Evolutionary conservation across 2,329 filamentous ascomycete genomes (phyloP), one percentile per base, ranked within the genome.

Genomic region (Alternaria sp.): DNA sequence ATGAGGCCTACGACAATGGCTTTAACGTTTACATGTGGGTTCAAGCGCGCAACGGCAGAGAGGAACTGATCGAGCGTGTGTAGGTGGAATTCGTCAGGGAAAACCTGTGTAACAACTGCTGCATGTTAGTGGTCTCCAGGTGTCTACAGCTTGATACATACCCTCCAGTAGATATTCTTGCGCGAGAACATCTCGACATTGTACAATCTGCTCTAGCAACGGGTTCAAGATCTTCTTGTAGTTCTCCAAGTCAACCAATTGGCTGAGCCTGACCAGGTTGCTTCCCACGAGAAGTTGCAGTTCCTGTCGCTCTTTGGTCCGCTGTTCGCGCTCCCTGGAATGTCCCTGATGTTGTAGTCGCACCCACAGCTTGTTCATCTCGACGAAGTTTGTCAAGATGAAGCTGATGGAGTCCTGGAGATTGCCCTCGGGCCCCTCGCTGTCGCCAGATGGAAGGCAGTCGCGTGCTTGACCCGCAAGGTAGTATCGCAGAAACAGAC

Each of bases 311-410:
- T 99, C 95, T 73, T 95, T 93, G 59, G 93, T 97, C 70, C 95
- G 87, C 81, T 96, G 90, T 65, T 99, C 95, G 53, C 95, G 86
- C 80, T 99, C 95, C 72, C 94, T 87, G 39, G 95, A 99, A 76
- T 97, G 95, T 26, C 95, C 95, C 78, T 99, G 95, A 79, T 99
- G 95, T 78, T 99, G 95, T 75, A 98, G 83, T 43, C 95, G 90
- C 64, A 99, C 95, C 95, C 95, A 99, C 34, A 99, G 86, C 85
- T 99, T 99, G 82, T 99, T 99, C 95, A 99, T 99, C 81, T 99
- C 95, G 70, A 99, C 95, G 75, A 99, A 99, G 74, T 99, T 99
- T 62, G 95, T 99, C 75, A 99, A 83, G 56, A 98, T 91, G 76
- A 99, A 99, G 82, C 93, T 97, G 81, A 99, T 97, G 36, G 94